Conservation (phyloP, 257 asterid genomes). For the Prunella vulgaris region DNA sequence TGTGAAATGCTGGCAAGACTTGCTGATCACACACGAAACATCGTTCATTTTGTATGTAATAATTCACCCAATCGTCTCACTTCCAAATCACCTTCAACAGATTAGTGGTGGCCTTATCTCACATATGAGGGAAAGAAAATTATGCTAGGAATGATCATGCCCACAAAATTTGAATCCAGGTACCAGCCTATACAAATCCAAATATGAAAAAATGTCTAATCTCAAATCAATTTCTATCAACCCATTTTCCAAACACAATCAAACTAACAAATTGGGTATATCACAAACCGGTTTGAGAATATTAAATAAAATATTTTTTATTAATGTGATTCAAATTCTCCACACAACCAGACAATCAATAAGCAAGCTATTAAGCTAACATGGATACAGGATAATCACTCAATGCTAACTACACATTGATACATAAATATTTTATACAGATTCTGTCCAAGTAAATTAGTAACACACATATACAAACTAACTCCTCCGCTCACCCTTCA, state of each 20-base stretch:
- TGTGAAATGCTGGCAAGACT: conserved; percentile 87
- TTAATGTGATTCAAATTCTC: not conserved
- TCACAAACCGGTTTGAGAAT: too few species aligned
- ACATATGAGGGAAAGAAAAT: conserved; percentile 58
- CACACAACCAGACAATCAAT: not conserved
- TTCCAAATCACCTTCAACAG: conserved; percentile 14
- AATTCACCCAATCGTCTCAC: conserved; percentile 44
- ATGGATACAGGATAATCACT: conserved; percentile 37
- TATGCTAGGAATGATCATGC: conserved; percentile 34
- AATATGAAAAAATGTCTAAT: conserved; percentile 17
- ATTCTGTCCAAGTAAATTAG: conserved; percentile 29
- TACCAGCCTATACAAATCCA: conserved; percentile 51
- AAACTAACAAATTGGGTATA: conserved; percentile 16
- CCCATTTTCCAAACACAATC: conserved; percentile 15
- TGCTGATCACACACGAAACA: conserved; percentile 91
- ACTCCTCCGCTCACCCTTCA: conserved; percentile 11
- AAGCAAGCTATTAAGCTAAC: not conserved
- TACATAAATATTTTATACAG: conserved; percentile 20
- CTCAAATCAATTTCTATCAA: conserved; percentile 38
- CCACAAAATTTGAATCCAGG: conserved; percentile 36
- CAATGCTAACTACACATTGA: conserved; percentile 26
- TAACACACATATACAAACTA: too few species aligned
- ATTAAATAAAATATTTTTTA: too few species aligned
- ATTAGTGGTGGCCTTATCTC: not conserved
- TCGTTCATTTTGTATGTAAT: conserved; percentile 43